Conservation (phyloP, 805 yeast genomes). For the Candida nemodendra region DNA sequence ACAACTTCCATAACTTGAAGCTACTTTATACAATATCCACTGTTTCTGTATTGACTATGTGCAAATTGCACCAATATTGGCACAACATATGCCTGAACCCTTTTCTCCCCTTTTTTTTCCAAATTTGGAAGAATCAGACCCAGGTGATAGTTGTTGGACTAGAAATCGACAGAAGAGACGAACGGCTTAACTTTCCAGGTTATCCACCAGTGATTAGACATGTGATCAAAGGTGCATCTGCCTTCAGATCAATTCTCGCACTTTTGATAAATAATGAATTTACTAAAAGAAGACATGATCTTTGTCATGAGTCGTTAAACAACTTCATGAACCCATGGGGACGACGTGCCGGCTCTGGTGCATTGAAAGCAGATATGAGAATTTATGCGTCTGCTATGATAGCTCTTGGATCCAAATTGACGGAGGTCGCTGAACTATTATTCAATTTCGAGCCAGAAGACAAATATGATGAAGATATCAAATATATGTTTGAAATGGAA, state of each 20-base stretch:
- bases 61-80: constrained; percentile 38
- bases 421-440: constrained; percentile 54
- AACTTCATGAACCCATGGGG: constrained; percentile 69
- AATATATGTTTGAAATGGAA: constrained; percentile 36
- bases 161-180: constrained; percentile 55
- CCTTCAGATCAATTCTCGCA: constrained; percentile 61
- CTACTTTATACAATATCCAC: constrained; percentile 45
- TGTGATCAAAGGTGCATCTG: constrained; percentile 59
- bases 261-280: constrained; percentile 54
- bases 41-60: constrained; percentile 42
- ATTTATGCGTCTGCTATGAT: constrained; percentile 56
- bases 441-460: constrained; percentile 60
- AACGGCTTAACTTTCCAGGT: constrained; percentile 37
- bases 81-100: constrained; percentile 56
- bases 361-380: constrained; percentile 56
- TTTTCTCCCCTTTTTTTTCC: constrained; percentile 53
- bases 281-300: constrained; percentile 48
- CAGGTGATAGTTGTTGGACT: constrained; percentile 57
- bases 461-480: constrained; percentile 58
- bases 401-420: constrained; percentile 45
- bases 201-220: constrained; percentile 48
- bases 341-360: constrained; percentile 58
- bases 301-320: constrained; percentile 54
- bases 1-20: constrained; percentile 38
- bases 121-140: constrained; percentile 67